Evolutionary conservation across 139 green algal genomes (phyloP).

Genomic region (Deuterostichococcus epilithicus): DNA sequence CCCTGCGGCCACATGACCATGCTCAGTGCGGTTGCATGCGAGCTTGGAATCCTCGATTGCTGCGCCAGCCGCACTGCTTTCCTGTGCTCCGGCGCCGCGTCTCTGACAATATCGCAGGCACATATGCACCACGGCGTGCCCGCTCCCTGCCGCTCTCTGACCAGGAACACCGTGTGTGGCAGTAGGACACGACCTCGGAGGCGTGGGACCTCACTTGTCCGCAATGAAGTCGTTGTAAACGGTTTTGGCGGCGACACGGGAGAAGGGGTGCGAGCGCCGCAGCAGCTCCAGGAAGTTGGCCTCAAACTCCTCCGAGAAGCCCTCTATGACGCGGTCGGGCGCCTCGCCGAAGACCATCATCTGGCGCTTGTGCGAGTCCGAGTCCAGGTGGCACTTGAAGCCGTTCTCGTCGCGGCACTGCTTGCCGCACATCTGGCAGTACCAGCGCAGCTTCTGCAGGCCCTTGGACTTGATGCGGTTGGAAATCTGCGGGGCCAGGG

Average conservation of each 20-base stretch:
- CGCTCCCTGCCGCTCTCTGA: too few relatives aligned
- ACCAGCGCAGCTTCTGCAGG: constrained; percentile 91
- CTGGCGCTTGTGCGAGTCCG: constrained; percentile 74
- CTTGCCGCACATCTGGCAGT: constrained; percentile 93
- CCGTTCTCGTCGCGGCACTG: constrained; percentile 98
- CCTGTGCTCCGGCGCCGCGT: too few relatives aligned
- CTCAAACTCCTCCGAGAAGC: constrained; percentile 90
- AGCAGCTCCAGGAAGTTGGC: constrained; percentile 88
- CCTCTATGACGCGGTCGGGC: constrained; percentile 66
- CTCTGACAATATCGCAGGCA: too few relatives aligned
- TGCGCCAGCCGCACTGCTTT: too few relatives aligned
- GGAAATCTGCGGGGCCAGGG: constrained; percentile 62
- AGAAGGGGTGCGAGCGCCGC: constrained; percentile 60
- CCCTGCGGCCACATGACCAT: constrained; percentile 7
- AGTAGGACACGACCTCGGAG: neutral
- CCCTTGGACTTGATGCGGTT: constrained; percentile 97
- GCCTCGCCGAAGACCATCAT: constrained; percentile 89
- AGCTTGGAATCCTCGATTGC: too few relatives aligned
- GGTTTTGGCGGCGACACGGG: constrained; percentile 72
- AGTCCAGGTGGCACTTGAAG: constrained; percentile 94
- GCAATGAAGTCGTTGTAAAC: constrained; percentile 96
- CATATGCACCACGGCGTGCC: too few relatives aligned
- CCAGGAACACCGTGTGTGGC: too few relatives aligned
- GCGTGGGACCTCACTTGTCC: constrained; percentile 35
- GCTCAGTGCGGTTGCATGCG: too few relatives aligned